Base-by-base conservation (phyloP, 306 rosid species). In the Gleditsia sinensis region DNA sequence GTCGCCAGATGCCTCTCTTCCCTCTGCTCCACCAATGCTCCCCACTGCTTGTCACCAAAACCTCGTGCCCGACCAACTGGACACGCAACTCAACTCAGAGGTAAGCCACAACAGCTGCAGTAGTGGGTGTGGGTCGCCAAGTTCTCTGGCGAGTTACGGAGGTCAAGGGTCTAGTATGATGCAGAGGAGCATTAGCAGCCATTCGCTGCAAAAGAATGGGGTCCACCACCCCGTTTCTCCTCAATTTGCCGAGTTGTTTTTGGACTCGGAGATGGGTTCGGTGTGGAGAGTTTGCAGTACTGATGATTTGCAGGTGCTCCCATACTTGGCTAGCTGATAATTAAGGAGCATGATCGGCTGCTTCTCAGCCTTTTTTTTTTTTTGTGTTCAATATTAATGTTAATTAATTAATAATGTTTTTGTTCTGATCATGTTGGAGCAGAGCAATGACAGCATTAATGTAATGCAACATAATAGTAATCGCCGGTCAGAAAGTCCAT, bases 251-350 rank as follows among this genome's bases (percentile, higher is more conserved):
- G 80, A 84, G 62, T 55, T 85, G 11, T 25, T 85, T 21, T 27
- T 17, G 2, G 77, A 82, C 34, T 66, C 79, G 1, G 67, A 84
- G 3, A 37, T 81, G 12, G 30, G 78, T 65, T 90, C 87, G 0
- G 84, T 94, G 0, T 67, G 94, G 57, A 85, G 88, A 84, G 96
- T 79, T 59, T 85, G 70, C 80, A 91, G 96, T 32, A 57, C 96
- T 10, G 94, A 86, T 5, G 93, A 90, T 64, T 74, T 91, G 39
- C 97, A 88, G 86, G 96, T 61, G 25, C 63, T 21, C n/a, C n/a
- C n/a, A n/a, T n/a, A n/a, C n/a, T n/a, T n/a, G n/a, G n/a, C n/a
- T n/a, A n/a, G n/a, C n/a, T n/a, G n/a, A n/a, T n/a, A n/a, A n/a
- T n/a, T n/a, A n/a, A n/a, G n/a, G n/a, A n/a, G n/a, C n/a, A n/a